Percentiles rank a stretch among this genome's conserved stretches.
Conservation (phyloP, 2,329 filamentous ascomycete genomes). For the Beauveria australis region DNA sequence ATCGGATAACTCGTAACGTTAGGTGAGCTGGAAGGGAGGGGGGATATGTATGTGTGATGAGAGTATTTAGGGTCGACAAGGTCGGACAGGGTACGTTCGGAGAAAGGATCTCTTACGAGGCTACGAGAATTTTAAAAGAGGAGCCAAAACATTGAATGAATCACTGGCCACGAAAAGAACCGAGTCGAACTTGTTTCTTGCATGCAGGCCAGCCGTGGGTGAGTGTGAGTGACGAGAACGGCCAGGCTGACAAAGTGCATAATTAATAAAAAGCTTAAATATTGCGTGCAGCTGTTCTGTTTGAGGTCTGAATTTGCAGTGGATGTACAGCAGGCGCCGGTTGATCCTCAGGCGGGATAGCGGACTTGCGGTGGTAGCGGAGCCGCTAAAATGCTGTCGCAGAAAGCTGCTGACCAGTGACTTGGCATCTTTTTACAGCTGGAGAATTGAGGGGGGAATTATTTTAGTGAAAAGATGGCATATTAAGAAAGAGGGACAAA, state of each 20-base stretch:
- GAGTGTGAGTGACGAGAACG: neutral
- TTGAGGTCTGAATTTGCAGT: neutral
- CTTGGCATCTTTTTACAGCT: no score
- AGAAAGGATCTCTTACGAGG: neutral
- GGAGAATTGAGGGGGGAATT: no score
- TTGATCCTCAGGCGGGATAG: neutral
- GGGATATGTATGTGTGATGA: neutral
- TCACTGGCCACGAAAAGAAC: neutral
- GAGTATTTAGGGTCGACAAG: no score
- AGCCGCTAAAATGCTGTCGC: neutral
- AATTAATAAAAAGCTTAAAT: neutral
- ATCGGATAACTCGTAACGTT: no score
- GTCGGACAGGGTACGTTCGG: neutral
- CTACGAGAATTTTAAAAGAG: neutral
- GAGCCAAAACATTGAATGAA: neutral
- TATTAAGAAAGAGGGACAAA: no score
- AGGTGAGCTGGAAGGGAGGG: no score
- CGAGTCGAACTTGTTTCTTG: neutral
- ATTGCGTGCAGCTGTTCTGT: no score
- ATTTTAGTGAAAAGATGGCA: no score
- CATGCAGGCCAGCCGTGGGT: neutral
- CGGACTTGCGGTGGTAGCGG: conserved; percentile 4
- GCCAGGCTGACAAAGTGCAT: no score
- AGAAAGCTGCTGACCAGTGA: neutral
- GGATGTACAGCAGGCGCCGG: neutral